Conservation (phyloP, 805 yeast species). For the Saturnispora serradocipensis region DNA sequence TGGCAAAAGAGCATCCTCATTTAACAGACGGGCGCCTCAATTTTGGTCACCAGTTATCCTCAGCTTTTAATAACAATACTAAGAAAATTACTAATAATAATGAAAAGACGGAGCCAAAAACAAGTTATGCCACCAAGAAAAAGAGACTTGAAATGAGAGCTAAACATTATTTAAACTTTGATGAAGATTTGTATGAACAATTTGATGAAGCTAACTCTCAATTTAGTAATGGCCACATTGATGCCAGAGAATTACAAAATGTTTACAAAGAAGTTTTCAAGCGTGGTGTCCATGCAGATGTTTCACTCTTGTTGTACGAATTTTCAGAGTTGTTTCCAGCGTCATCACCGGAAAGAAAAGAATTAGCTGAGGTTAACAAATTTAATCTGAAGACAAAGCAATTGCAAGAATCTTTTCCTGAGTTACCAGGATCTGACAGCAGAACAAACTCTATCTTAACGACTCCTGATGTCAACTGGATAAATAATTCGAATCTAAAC, state of each 20-base stretch:
- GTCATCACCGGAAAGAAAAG: constrained; percentile 35
- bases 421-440: constrained; percentile 28
- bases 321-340: constrained; percentile 46
- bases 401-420: constrained; percentile 40
- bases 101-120: constrained; percentile 20
- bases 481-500: background rate
- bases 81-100: constrained; percentile 3
- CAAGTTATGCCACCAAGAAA: constrained; percentile 40
- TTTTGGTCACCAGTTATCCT: constrained; percentile 32
- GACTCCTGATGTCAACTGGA: constrained; percentile 4
- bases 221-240: constrained; percentile 37
- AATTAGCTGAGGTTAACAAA: constrained; percentile 26
- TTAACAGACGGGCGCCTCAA: constrained; percentile 40
- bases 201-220: constrained; percentile 43
- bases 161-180: constrained; percentile 60
- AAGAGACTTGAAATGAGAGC: constrained; percentile 77
- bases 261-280: constrained; percentile 43
- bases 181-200: constrained; percentile 34
- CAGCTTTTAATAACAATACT: constrained; percentile 18
- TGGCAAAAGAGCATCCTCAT: constrained; percentile 60
- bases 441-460: constrained; percentile 1
- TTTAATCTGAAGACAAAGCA: constrained; percentile 19
- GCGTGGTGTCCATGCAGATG: constrained; percentile 34
- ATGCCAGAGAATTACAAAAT: constrained; percentile 38
- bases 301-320: constrained; percentile 50